Conservation (phyloP, 306 rosid species). For the Dryas alaskensis region DNA sequence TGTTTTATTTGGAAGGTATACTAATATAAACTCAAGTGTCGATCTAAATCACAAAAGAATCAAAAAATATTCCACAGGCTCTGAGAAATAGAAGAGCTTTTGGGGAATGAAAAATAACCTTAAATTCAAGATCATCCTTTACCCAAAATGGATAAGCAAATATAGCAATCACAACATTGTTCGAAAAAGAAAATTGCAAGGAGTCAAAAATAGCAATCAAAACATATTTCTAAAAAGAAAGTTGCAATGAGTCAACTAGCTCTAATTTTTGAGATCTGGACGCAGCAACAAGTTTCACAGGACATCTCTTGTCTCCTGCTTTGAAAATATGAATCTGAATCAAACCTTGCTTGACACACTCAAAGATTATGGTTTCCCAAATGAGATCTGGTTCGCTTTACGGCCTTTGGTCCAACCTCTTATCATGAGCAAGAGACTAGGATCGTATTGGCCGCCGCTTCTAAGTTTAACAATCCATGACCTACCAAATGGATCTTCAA, state of each 20-base stretch:
- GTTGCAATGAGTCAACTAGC: neutral
- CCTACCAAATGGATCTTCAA: slow-evolving; percentile 9
- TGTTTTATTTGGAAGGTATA: too few relatives aligned
- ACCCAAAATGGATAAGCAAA: too few relatives aligned
- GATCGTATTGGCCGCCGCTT: too few relatives aligned
- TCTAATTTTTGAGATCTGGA: neutral
- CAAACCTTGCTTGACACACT: neutral
- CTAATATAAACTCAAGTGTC: too few relatives aligned
- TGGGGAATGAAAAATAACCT: too few relatives aligned
- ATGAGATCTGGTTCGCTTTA: neutral
- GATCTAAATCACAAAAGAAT: too few relatives aligned
- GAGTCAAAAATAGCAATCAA: neutral
- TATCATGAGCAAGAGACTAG: neutral
- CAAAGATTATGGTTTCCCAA: slow-evolving; percentile 7
- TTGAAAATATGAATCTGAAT: neutral
- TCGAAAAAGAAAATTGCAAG: too few relatives aligned
- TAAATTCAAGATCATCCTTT: too few relatives aligned
- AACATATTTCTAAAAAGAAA: neutral
- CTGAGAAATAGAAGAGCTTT: too few relatives aligned
- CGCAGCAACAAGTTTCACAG: neutral
- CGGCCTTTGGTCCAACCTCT: neutral
- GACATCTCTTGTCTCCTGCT: neutral
- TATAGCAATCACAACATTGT: too few relatives aligned
- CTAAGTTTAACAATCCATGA: slow-evolving; percentile 9
- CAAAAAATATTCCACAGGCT: too few relatives aligned